A percentile compares a stretch with the other conserved stretches of the same genome.
phyloP scores from a whole-genome alignment of 2,329 filamentous ascomycete genomes.

The Trichoderma lentiforme region DNA sequence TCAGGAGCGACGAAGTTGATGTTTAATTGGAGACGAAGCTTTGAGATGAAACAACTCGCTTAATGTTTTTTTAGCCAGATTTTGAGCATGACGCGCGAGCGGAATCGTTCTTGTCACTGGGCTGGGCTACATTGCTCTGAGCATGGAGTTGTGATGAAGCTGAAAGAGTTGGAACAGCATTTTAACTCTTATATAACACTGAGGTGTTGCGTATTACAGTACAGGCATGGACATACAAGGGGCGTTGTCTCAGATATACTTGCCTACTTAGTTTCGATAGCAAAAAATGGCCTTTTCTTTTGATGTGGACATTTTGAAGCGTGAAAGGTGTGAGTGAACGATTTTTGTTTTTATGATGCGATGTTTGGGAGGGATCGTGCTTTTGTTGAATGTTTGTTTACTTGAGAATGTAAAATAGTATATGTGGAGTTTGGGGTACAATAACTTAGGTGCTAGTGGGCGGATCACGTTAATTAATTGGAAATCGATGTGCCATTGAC shows the following conservation, averaged over 20 bases:
- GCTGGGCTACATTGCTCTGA: background rate
- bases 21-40: background rate
- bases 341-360: background rate
- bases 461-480: background rate
- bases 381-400: background rate
- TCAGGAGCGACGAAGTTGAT: constrained; percentile 12
- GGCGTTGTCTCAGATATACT: constrained; percentile 21
- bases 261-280: constrained; percentile 27
- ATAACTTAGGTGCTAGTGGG: background rate
- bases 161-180: background rate
- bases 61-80: background rate
- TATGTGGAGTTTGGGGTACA: background rate
- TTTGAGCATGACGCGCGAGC: background rate
- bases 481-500: background rate
- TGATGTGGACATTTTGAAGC: constrained; percentile 6
- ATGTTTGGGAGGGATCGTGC: background rate
- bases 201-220: constrained; percentile 13
- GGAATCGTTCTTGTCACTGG: background rate
- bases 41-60: background rate
- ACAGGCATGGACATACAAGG: constrained; percentile 20
- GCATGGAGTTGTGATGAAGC: background rate
- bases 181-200: background rate
- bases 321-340: background rate
- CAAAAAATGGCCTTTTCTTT: constrained; percentile 21
- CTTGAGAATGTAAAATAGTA: background rate